Base-by-base conservation (phyloP, 345 rosid species). In the Laguncularia racemosa region DNA sequence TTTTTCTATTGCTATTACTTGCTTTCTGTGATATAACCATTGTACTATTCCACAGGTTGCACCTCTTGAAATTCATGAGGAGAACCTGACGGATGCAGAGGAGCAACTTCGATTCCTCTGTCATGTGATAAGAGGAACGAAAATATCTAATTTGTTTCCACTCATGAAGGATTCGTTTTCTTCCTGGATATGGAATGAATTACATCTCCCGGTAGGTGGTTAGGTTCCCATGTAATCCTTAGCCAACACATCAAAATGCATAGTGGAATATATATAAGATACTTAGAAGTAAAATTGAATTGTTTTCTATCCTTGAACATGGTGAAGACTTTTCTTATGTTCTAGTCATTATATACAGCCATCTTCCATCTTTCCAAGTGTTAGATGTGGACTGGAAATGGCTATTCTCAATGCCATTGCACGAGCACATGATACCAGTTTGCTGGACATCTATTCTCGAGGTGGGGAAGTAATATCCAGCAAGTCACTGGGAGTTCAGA, bases 301-400 rank as follows among this genome's bases (percentile, higher is more conserved):
- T 33, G 6, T 33, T 33, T 33, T 33, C 40, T 33, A 4, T 9
- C 4, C 9, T 33, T 33, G 40, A 33, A 33, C 40, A 33, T 33
- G 7, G 40, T 33, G 40, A 33, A 33, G 40, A 9, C 40, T 33
- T 6, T 62, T 52, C 23, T 33, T 53, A 14, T 44, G 23, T 48
- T 45, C 26, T 40, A 3, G 16, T 47, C 50, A 16, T 44, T 62
- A 44, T 69, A n/a, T 65, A 56, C 76, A 92, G 96, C 91, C 76
- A 70, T 63, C 67, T 73, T 80, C 93, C 26, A 71, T 92, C 73
- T 84, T 82, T 66, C 91, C 95, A 10, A 92, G 95, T 80, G 95
- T 92, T 61, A 74, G 91, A 77, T 92, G 91, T 68, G 98, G 98
- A 71, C 61, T 92, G 62, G 98, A 92, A 82, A 86, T 89, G 98